Base-by-base conservation (phyloP, 352 stramenopile genomes). In the Globisporangium mamillatum region DNA sequence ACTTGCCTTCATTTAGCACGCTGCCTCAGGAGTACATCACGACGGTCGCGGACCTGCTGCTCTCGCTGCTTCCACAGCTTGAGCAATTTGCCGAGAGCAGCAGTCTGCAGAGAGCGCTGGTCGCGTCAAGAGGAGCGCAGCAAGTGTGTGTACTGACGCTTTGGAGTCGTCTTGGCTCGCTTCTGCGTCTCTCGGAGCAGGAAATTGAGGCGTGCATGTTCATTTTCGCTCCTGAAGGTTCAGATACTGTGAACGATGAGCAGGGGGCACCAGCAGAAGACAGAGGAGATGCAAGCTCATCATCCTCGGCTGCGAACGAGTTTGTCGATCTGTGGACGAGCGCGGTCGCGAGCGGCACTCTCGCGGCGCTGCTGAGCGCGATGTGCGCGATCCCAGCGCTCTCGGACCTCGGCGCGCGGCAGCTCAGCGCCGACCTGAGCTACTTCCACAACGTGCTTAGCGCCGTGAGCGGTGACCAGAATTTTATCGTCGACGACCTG, bases 21-120 rank as follows among this genome's bases (percentile, higher is more conserved):
- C 71, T 95, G 18, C 88, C 88, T 12, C 86, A 95, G 73, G 88
- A 95, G 61, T 95, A 93, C 72, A 93, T 95, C 67, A 95, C 88
- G 9, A 75, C 77, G 48, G 85, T 93, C 20, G 88, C 88, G 5
- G 88, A 95, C 32, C 68, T 93, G 32, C 64, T 94, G 59, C 68
- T 94, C 32, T 95, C 88, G 38, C 75, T 95, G 16, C 68, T 95
- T 9, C 88, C 88, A 7, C 88, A 94, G 34, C 73, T 94, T 3
- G 86, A 95, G 68, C 86, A 84, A 24, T 95, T 95, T 69, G 86
- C 86, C 8, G 76, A 92, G 54, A 95, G 84, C 68, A 81, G 66
- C 65, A 88, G 80, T 65, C 75, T 94, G 0, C 60, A 81, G 22
- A 77, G 80, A 46, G 84, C 84, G 0, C 77, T 84, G 16, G 62